These are phyloP conservation scores for Prunus salicina DNA, from an alignment of 306 rosid species.

Conservation along the genomic window DNA sequence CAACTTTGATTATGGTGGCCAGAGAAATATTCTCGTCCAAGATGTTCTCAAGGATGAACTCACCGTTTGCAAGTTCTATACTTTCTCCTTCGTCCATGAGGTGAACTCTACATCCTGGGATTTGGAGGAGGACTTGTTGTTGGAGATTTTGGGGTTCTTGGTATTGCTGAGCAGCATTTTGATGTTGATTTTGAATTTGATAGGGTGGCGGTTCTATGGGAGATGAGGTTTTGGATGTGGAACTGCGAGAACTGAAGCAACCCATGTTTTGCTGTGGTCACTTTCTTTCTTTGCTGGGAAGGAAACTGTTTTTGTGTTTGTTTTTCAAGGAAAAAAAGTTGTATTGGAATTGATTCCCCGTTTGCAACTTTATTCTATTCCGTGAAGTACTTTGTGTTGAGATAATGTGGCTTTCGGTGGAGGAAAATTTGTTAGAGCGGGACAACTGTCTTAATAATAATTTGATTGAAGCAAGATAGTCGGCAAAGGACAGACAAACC, in stretches of 20 bases:
- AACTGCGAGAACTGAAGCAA: conserved; percentile 52
- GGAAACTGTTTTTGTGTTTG: not conserved
- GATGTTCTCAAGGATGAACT: conserved; percentile 59
- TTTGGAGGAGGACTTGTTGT: conserved; percentile 53
- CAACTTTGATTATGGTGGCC: conserved; percentile 70
- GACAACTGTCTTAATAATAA: conserved; percentile 9
- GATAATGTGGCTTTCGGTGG: conserved; percentile 55
- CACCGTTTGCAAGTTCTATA: conserved; percentile 57
- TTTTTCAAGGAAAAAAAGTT: conserved; percentile 18
- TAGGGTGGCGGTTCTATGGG: conserved; percentile 19
- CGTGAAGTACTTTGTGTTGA: conserved; percentile 13
- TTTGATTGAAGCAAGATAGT: not conserved
- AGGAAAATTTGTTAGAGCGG: conserved; percentile 14
- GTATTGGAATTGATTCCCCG: conserved; percentile 22
- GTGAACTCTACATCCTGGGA: conserved; percentile 69
- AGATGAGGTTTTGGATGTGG: conserved; percentile 38
- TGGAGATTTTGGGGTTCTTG: conserved; percentile 28
- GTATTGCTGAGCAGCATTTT: not conserved
- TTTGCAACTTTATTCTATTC: conserved; percentile 54
- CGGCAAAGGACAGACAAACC: not conserved
- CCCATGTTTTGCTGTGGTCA: conserved; percentile 42
- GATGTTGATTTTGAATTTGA: not conserved
- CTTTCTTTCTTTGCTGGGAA: conserved; percentile 1
- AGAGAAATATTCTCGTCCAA: conserved; percentile 57
- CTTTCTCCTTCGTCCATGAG: conserved; percentile 85